These are phyloP conservation scores for Rubus idaeus DNA, from an alignment of 306 rosid species.

Conservation along the genomic window DNA sequence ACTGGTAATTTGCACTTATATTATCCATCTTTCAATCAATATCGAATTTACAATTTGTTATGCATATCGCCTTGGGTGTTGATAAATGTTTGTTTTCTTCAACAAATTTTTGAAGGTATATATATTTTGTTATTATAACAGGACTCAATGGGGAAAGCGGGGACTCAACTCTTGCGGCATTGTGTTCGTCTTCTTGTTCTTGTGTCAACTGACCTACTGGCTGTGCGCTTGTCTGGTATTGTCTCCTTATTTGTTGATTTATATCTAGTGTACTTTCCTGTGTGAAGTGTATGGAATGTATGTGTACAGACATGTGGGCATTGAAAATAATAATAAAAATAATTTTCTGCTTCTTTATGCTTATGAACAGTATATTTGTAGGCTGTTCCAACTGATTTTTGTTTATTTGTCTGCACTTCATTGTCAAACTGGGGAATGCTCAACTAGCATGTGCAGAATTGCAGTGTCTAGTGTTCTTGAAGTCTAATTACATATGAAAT, in stretches of 20 bases:
- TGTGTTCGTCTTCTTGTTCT: constrained; percentile 98
- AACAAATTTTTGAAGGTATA: constrained; percentile 23
- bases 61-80: constrained; percentile 16
- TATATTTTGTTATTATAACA: constrained; percentile 29
- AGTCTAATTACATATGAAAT: neutral
- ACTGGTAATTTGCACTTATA: constrained; percentile 54
- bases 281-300: neutral
- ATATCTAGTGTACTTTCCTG: neutral
- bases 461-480: neutral
- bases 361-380: constrained; percentile 5
- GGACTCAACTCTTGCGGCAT: constrained; percentile 96
- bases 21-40: constrained; percentile 17
- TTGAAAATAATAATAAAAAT: neutral
- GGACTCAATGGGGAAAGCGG: constrained; percentile 99
- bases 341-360: neutral
- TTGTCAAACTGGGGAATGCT: constrained; percentile 6
- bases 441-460: neutral
- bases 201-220: constrained; percentile 85
- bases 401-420: neutral
- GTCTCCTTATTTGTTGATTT: constrained; percentile 17
- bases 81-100: constrained; percentile 18
- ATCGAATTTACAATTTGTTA: neutral
- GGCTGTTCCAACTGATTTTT: neutral
- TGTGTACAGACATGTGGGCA: neutral
- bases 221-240: constrained; percentile 92